Conservation (phyloP, 305 asterid species). For the Coffea humblotiana region DNA sequence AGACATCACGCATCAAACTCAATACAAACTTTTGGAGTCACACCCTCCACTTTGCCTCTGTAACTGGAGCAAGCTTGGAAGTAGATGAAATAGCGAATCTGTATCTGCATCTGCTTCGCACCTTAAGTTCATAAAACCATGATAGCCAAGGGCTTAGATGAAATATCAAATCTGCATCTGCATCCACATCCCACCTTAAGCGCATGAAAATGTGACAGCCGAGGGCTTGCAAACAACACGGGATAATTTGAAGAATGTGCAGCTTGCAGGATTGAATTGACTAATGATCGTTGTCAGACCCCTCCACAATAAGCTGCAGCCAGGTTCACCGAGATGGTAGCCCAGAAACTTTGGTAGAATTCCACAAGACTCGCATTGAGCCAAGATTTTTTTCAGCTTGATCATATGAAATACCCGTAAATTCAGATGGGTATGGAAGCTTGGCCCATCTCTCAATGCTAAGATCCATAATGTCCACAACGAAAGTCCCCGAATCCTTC, state of each 20-base stretch:
- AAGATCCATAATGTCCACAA: constrained; percentile 70
- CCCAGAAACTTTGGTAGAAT: constrained; percentile 45
- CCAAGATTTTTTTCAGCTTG: constrained; percentile 67
- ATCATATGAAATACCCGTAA: constrained; percentile 61
- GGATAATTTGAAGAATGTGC: neutral
- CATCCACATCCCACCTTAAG: neutral
- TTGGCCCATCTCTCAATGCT: constrained; percentile 44
- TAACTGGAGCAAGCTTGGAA: neutral
- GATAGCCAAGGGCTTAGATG: neutral
- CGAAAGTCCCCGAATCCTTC: constrained; percentile 59
- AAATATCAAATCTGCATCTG: no score
- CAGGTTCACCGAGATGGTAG: constrained; percentile 41
- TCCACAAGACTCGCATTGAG: constrained; percentile 73
- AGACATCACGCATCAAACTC: neutral
- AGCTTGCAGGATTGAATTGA: neutral
- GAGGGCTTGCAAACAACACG: neutral
- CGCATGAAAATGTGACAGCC: neutral
- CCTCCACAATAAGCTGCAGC: neutral
- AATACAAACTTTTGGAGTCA: neutral
- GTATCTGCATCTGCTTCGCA: neutral
- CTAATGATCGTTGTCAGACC: constrained; percentile 20
- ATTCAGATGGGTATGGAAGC: constrained; percentile 63
- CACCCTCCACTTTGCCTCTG: neutral
- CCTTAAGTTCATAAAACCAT: neutral
- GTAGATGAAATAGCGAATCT: neutral